Base-by-base conservation (phyloP, 1,284 basidiomycete genomes). In the Neotropicomus parvogracilis region DNA sequence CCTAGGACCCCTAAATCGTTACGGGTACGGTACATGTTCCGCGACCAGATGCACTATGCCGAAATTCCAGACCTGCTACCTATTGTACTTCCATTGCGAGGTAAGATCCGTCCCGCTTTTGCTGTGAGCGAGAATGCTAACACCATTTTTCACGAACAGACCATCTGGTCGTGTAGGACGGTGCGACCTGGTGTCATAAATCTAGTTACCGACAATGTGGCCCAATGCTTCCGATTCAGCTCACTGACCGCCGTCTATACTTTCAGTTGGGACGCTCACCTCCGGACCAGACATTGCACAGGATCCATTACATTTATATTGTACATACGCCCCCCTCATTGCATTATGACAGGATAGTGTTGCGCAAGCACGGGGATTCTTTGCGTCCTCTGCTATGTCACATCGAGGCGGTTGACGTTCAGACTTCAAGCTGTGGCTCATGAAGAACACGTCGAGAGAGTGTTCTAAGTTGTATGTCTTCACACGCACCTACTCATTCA, bases 11-110 rank as follows among this genome's bases (percentile, higher is more conserved):
- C 74, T 46, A 91, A 91, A 71, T 72, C 74, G 20, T 69, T 95
- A 42, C 71, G 79, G 26, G 75, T 95, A 39, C 77, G 81, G 36
- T 95, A 95, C 68, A 69, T 78, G 39, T 97, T 95, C 75, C 77
- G 80, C 53, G 83, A 81, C 34, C 75, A 75, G 52, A 58, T 75
- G 67, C 92, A 95, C 65, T 85, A 88, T 64, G 83, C 83, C 53
- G 81, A 83, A 56, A 80, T 91, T 51, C 80, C 79, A 56, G 92
- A 95, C 69, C 71, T 74, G 60, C 67, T 76, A 35, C 75, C 83
- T 26, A 74, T 91, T 20, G 82, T 90, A 21, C 73, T 91, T 45
- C 93, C 92, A 39, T 73, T 94, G 62, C 73, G 81, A 75, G 85
- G 84, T 83, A 63, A 64, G 81, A 66, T 55, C 53, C 59, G 57